phyloP scores from a whole-genome alignment of 208 protist genomes.

The Wallacemonas sp. region DNA sequence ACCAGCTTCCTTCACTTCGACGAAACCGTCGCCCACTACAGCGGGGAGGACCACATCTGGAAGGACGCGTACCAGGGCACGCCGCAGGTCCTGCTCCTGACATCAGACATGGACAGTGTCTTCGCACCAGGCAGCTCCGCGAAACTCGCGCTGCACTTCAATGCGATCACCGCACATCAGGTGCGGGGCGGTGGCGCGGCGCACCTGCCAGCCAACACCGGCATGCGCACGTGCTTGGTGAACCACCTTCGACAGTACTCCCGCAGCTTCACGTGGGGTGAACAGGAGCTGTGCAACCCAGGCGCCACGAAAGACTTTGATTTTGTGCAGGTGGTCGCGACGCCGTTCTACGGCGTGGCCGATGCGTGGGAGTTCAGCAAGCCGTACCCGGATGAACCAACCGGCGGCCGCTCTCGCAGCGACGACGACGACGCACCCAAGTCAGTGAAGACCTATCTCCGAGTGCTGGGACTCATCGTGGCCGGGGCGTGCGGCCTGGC shows the following conservation, averaged over 20 bases:
- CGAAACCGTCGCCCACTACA: constrained; percentile 8
- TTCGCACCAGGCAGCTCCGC: constrained; percentile 11
- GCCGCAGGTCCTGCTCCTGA: constrained; percentile 19
- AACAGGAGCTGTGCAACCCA: constrained; percentile 20
- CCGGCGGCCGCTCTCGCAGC: background rate
- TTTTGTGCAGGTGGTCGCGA: constrained; percentile 34
- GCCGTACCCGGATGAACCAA: constrained; percentile 37
- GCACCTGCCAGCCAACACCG: constrained; percentile 22
- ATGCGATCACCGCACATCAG: constrained; percentile 9
- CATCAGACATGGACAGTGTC: constrained; percentile 17
- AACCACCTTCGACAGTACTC: constrained; percentile 34
- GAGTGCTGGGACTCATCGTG: no score
- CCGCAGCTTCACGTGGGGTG: constrained; percentile 22
- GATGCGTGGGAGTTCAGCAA: constrained; percentile 63
- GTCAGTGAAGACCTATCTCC: no score
- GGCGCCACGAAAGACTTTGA: constrained; percentile 22
- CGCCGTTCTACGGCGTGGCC: constrained; percentile 30
- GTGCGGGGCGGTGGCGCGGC: constrained; percentile 20
- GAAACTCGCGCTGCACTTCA: constrained; percentile 1
- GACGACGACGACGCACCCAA: constrained; percentile 13
- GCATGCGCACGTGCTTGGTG: constrained; percentile 34
- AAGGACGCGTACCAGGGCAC: background rate
- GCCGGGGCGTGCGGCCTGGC: background rate
- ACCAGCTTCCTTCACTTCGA: constrained; percentile 3
- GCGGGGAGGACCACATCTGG: background rate